A percentile compares a stretch with the other conserved stretches of the same genome.
These are phyloP conservation scores for Alnus rubra DNA, from an alignment of 306 rosid genomes.

Conservation along the genomic window DNA sequence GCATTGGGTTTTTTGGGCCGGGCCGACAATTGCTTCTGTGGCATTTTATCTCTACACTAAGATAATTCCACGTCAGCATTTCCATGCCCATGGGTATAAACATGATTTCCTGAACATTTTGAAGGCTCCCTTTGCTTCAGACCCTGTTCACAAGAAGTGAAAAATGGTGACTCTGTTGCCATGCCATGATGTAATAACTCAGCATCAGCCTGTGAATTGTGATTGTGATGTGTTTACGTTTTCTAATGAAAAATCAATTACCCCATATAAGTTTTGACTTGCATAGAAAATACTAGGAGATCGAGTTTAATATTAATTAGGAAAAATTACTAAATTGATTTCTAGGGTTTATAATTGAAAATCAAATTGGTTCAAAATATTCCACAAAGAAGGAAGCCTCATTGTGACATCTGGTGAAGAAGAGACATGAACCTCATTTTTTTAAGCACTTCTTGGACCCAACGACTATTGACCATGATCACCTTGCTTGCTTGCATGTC, in stretches of 20 bases:
- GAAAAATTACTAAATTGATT: too few species aligned
- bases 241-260: not conserved
- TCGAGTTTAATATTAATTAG: too few species aligned
- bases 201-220: not conserved
- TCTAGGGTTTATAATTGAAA: too few species aligned
- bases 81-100: conserved; percentile 22
- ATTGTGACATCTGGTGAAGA: conserved; percentile 40
- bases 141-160: not conserved
- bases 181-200: not conserved
- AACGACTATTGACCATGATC: conserved; percentile 24
- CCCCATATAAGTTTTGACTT: too few species aligned
- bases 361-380: conserved; percentile 34
- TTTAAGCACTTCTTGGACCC: conserved; percentile 57
- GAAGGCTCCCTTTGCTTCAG: not conserved
- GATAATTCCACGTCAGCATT: conserved; percentile 35
- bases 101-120: conserved; percentile 22
- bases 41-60: conserved; percentile 33
- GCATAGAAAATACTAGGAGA: too few species aligned
- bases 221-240: not conserved
- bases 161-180: too few species aligned
- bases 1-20: conserved; percentile 40
- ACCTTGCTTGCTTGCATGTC: conserved; percentile 33
- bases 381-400: conserved; percentile 63
- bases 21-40: conserved; percentile 32
- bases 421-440: conserved; percentile 46